Percentiles rank a stretch among this genome's conserved stretches.
These are phyloP conservation scores for Xylariaceae sp. DNA, from an alignment of 2,329 filamentous ascomycete genomes.

Conservation along the genomic window DNA sequence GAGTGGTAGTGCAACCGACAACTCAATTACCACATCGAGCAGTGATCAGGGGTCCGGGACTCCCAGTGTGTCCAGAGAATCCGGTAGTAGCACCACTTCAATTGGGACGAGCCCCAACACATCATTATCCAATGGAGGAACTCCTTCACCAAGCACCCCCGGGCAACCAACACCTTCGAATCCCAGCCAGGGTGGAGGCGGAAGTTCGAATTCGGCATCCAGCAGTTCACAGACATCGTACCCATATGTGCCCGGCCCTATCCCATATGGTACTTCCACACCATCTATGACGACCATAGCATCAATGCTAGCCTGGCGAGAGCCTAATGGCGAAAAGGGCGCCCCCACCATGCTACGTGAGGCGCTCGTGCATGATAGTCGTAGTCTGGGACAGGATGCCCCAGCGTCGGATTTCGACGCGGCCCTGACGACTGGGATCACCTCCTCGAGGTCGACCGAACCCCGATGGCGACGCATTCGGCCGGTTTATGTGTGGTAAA, in stretches of 20 bases:
- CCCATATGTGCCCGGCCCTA: constrained; percentile 23
- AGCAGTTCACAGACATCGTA: constrained; percentile 20
- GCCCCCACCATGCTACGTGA: constrained; percentile 17
- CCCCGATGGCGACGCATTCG: constrained; percentile 18
- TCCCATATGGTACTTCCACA: constrained; percentile 23
- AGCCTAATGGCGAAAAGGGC: constrained; percentile 17
- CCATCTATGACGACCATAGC: constrained; percentile 24
- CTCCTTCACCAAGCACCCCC: constrained; percentile 5
- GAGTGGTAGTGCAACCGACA: constrained; percentile 7
- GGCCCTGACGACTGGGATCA: constrained; percentile 10
- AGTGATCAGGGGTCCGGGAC: constrained; percentile 2
- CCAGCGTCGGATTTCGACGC: constrained; percentile 15
- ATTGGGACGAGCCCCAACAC: constrained; percentile 7
- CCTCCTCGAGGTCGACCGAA: constrained; percentile 1
- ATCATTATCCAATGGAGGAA: constrained; percentile 6
- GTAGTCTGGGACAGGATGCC: not conserved
- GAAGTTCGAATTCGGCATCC: constrained; percentile 6
- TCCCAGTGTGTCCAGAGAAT: constrained; percentile 1
- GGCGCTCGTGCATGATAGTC: constrained; percentile 6
- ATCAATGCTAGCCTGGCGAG: constrained; percentile 24
- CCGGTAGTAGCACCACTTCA: constrained; percentile 6
- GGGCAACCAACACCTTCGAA: constrained; percentile 8
- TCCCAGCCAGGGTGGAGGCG: constrained; percentile 4
- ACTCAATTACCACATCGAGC: not conserved
- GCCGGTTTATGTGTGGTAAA: constrained; percentile 18